Evolutionary conservation across 305 asterid genomes (phyloP), one percentile per base, ranked within the genome.

Genomic region (Andrographis paniculata): DNA sequence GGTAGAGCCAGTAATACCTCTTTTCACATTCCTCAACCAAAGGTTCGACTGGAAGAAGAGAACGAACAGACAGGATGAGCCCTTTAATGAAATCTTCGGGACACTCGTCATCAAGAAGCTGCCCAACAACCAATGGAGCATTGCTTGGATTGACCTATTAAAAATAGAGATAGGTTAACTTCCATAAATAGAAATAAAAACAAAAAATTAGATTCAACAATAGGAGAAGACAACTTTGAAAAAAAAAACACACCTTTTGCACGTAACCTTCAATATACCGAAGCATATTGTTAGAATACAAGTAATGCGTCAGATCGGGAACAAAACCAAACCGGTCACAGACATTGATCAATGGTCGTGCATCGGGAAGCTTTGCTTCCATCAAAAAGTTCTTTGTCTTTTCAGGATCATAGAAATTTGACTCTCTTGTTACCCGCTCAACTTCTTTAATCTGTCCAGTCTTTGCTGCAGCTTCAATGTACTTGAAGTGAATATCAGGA

Each of bases 331-430:
- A 92, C 54, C 99, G 95, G 59, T 92, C 99, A 39, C 99, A 92
- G 45, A 92, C 99, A 58, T 92, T 92, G 56, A 92, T 92, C 61
- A 92, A 75, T 3, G 99, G 99, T 43, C 99, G 71, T 15, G 99
- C 99, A 79, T 92, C 99, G 10, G 99, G 99, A 51, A 92, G 99
- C 60, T 92, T 92, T 45, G 97, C 93, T 70, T 87, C 99, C 99
- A 87, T 92, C 70, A 92, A 59, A 71, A 92, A 92, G 76, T 84
- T 92, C 70, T 87, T 92, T 0, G 99, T 84, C 77, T 84, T 92
- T 53, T 87, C 99, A 20, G 99, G 76, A 58, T 92, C 91, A 68
- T 84, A 92, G 73, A 87, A 92, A 60, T 87, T 79, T 39, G 99
- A 92, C 71, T 92, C 99, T 62, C 99, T 84, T 5, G 99, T 92